Percentiles rank a stretch among this genome's conserved stretches.
Evolutionary conservation across 148 eudicot genomes (phyloP).

Genomic region (Arctostaphylos glauca): DNA sequence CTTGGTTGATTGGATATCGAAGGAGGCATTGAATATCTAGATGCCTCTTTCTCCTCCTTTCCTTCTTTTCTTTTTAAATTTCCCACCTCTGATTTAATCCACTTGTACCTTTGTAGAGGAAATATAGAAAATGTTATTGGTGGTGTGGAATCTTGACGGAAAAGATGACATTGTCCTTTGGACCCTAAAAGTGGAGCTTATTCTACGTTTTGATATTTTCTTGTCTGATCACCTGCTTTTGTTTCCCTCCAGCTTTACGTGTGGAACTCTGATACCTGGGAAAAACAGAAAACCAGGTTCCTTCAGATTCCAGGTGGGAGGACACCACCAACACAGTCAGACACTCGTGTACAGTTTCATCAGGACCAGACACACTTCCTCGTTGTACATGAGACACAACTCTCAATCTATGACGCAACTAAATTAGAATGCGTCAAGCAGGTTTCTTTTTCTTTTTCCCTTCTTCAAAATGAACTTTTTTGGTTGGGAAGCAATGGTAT

Average conservation of each 20-base stretch:
- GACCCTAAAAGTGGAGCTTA: neutral
- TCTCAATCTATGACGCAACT: conserved; percentile 81
- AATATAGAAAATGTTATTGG: neutral
- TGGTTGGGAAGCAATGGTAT: neutral
- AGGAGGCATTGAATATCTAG: neutral
- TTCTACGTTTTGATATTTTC: neutral
- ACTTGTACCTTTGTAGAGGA: neutral
- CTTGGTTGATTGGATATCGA: neutral
- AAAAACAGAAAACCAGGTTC: conserved; percentile 60
- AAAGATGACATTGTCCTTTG: neutral
- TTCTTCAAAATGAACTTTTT: neutral
- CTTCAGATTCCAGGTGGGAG: conserved; percentile 75
- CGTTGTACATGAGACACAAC: conserved; percentile 87
- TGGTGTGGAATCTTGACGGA: neutral
- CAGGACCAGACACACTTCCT: conserved; percentile 84
- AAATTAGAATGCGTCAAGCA: conserved; percentile 76
- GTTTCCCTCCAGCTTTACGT: conserved; percentile 54
- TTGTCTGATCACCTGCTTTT: neutral
- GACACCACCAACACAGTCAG: conserved; percentile 57
- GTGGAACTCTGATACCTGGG: conserved; percentile 86
- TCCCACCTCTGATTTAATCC: neutral
- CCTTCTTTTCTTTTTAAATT: neutral
- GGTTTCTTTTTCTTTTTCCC: conserved; percentile 32
- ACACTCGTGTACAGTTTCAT: conserved; percentile 84
- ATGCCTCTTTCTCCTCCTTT: conserved; percentile 2